Evolutionary conservation across 179 eudicot species (phyloP), one percentile per base, ranked within the genome.

Genomic region (Sideroxylon spinosum): DNA sequence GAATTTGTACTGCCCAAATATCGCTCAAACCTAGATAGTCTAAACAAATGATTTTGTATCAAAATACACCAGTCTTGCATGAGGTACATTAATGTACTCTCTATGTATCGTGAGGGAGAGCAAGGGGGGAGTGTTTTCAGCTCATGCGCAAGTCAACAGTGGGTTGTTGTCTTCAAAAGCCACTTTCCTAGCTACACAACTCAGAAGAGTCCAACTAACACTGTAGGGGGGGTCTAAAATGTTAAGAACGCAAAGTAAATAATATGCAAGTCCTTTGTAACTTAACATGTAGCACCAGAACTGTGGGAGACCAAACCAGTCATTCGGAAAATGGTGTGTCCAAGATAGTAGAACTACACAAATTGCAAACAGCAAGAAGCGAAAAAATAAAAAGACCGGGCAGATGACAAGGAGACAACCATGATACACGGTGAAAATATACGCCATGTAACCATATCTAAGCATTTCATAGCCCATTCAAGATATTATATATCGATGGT

Each of bases 161-260:
- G 11, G 73, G 48, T 26, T 1, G 9, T 9, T 8, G 13, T 20
- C 23, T 20, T 60, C 25, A 60, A 20, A 60, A 20, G 60, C 60
- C 74, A 50, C 44, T 23, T 0, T 23, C 60, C 60, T 52, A 71
- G 9, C 29, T 10, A 71, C 57, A 49, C 57, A 71, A 71, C 74
- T 71, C 12, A 26, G 60, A 71, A 48, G 25, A 49, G 60, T 71
- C 74, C 74, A 71, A 23, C 44, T 23, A 71, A 23, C 74, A 71
- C 17, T 32, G 7, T 14, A 6, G 37, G 11, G 29, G 60, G 0
- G 22, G 23, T 17, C n/a, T 50, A 12, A 28, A 50, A 49, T 46
- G 55, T 68, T 46, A 44, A 71, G 50, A 50, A 20, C 49, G 56
- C 23, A 37, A 71, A 14, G 37, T 7, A 53, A 48, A 12, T 46